Percentiles rank a stretch among this genome's conserved stretches.
phyloP scores from a whole-genome alignment of 768 basidiomycete genomes.

The Auriscalpium vulgare region DNA sequence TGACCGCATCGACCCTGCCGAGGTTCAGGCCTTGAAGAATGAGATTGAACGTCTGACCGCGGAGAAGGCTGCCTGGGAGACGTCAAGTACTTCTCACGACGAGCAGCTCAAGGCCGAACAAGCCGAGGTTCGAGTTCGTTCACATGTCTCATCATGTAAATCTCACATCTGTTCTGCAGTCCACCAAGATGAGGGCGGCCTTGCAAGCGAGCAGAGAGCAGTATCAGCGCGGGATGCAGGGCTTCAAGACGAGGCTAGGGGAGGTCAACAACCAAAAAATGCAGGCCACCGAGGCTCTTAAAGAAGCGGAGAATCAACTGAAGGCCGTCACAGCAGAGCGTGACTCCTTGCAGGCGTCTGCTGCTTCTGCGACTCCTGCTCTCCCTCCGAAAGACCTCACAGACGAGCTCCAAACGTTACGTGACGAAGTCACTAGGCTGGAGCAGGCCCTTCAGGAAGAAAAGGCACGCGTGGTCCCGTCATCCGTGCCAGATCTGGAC shows the following conservation, averaged over 20 bases:
- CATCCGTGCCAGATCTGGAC: too few relatives aligned
- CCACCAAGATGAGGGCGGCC: conserved; percentile 11
- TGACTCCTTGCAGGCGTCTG: conserved; percentile 30
- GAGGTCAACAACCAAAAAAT: conserved; percentile 7
- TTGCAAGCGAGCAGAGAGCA: conserved; percentile 9
- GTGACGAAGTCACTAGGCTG: conserved; percentile 28
- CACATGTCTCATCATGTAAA: background rate
- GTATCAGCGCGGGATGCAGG: conserved; percentile 10
- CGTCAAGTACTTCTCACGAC: background rate
- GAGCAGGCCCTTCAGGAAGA: conserved; percentile 33
- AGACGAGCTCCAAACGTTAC: conserved; percentile 23
- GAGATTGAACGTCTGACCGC: conserved; percentile 44
- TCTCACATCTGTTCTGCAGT: conserved; percentile 6
- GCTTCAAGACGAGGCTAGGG: conserved; percentile 12
- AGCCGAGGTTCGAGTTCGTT: conserved; percentile 14
- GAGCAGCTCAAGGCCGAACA: conserved; percentile 2
- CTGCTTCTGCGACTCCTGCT: conserved; percentile 4
- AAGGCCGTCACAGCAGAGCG: conserved; percentile 18
- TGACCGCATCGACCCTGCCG: conserved; percentile 82
- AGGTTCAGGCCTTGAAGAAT: conserved; percentile 71
- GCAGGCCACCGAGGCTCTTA: conserved; percentile 12
- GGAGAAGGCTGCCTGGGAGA: conserved; percentile 18
- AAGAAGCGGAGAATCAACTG: conserved; percentile 16
- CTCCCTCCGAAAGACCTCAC: conserved; percentile 7
- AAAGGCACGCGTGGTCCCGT: conserved; percentile 16